Conservation (phyloP, 495 filamentous ascomycete species). For the Jackrogersella minutella region DNA sequence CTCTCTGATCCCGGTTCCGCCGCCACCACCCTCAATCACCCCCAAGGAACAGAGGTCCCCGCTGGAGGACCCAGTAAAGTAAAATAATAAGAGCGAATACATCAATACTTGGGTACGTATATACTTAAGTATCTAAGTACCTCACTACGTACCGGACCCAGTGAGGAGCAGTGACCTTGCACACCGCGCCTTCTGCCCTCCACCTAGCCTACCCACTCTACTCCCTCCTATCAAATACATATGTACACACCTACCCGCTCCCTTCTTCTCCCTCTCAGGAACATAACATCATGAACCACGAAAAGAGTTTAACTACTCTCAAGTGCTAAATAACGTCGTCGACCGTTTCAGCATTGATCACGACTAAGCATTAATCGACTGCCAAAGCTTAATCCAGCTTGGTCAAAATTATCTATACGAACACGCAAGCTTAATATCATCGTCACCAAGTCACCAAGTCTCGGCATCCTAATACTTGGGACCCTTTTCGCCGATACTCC, state of each 20-base stretch:
- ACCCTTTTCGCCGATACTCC: constrained; percentile 11
- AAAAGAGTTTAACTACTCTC: constrained; percentile 32
- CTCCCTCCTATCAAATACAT: constrained; percentile 47
- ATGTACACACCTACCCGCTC: constrained; percentile 43
- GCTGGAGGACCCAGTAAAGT: constrained; percentile 22
- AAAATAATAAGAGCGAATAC: constrained; percentile 31
- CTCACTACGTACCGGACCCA: constrained; percentile 36
- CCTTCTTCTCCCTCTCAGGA: constrained; percentile 19
- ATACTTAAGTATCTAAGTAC: constrained; percentile 19
- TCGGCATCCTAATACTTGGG: constrained; percentile 10
- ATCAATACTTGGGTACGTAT: constrained; percentile 8
- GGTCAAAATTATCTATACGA: constrained; percentile 25
- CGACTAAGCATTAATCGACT: constrained; percentile 34
- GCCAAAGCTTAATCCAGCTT: constrained; percentile 6
- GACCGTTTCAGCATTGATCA: constrained; percentile 37
- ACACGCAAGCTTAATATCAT: constrained; percentile 27
- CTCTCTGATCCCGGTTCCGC: constrained; percentile 37
- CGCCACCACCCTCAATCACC: constrained; percentile 22
- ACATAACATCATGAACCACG: constrained; percentile 34
- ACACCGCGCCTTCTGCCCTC: constrained; percentile 45
- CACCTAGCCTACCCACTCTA: constrained; percentile 38
- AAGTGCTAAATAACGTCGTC: constrained; percentile 26
- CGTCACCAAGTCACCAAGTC: constrained; percentile 12
- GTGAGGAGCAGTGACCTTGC: constrained; percentile 34
- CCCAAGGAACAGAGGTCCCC: constrained; percentile 23